Evolutionary conservation across 1,284 basidiomycete species (phyloP), one percentile per base, ranked within the genome.

Genomic region (Sanghuangporus weigelae): DNA sequence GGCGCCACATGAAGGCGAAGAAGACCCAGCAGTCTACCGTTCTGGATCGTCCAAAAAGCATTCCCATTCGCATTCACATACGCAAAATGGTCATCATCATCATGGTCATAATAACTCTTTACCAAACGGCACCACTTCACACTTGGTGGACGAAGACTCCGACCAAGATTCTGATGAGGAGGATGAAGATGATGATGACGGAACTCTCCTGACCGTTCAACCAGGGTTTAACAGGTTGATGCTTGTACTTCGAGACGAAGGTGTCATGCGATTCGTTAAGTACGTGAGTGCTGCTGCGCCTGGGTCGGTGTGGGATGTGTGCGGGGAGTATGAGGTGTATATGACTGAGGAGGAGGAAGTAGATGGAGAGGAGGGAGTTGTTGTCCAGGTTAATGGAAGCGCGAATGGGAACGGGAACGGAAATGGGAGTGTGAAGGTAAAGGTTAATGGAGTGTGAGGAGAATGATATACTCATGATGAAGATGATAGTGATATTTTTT

Each of bases 21-120:
- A 96, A 69, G 95, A 96, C 73, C 96, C 96, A 4, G 94, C 95
- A 2, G 91, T 97, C 16, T 98, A 97, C 75, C 90, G 93, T 50
- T 87, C 89, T 1, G 79, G 86, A 39, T 79, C 81, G 10, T 77
- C 74, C 57, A 85, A 83, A 71, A 64, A n/a, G 69, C 59, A 69
- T 35, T 72, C 71, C 46, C 68, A 66, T n/a, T 67, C 68, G 21
- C 44, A 53, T 42, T 11, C 19, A 3, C 72, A 35, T 74, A 73
- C 60, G 73, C 26, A 48, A 14, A 53, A 60, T 36, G 58, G 58
- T 50, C 21, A 39, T 49, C 21, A 44, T 51, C 31, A n/a, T n/a
- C n/a, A 23, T n/a, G 35, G 10, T 2, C 11, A 11, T 11, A 59
- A 59, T 16, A 21, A 31, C 21, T 51, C 42, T 3, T 11, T 14